Evolutionary conservation across 1,139 yeast species (phyloP).

Genomic region (Zygosaccharomyces pseudobailii): DNA sequence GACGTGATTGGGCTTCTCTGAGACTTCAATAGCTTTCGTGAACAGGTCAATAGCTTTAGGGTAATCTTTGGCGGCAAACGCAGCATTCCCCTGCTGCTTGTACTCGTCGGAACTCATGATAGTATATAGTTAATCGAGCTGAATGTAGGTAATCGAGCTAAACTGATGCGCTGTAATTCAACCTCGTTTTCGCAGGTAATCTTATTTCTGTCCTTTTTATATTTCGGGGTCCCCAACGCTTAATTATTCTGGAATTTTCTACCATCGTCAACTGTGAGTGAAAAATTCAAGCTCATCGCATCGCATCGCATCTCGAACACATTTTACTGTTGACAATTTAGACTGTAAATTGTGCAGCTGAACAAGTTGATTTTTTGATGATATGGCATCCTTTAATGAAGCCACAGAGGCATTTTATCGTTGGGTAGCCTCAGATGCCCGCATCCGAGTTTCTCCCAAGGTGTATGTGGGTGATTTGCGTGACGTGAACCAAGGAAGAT

Average conservation of each 20-base stretch:
- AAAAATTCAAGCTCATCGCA: constrained; percentile 13
- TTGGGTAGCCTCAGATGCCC: constrained; percentile 49
- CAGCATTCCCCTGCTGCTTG: constrained; percentile 85
- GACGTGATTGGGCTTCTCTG: constrained; percentile 80
- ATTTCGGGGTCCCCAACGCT: constrained; percentile 4
- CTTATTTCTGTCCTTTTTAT: constrained; percentile 4
- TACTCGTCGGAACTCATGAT: constrained; percentile 60
- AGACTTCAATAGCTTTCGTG: constrained; percentile 83
- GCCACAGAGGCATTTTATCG: constrained; percentile 41
- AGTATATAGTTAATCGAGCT: neutral
- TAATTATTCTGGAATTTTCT: constrained; percentile 17
- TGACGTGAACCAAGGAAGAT: constrained; percentile 63
- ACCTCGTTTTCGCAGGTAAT: neutral
- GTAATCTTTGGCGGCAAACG: constrained; percentile 83
- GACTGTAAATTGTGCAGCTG: neutral
- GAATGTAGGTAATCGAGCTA: neutral
- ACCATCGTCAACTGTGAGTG: constrained; percentile 6
- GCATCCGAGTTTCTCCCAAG: constrained; percentile 50
- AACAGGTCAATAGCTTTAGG: constrained; percentile 73
- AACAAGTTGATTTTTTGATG: neutral
- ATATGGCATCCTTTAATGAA: constrained; percentile 14
- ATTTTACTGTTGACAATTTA: neutral
- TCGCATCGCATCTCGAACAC: neutral
- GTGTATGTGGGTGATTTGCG: constrained; percentile 59
- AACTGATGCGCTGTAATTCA: neutral